Conservation (phyloP, 2,329 filamentous ascomycete species). For the Alternaria metachromatica region DNA sequence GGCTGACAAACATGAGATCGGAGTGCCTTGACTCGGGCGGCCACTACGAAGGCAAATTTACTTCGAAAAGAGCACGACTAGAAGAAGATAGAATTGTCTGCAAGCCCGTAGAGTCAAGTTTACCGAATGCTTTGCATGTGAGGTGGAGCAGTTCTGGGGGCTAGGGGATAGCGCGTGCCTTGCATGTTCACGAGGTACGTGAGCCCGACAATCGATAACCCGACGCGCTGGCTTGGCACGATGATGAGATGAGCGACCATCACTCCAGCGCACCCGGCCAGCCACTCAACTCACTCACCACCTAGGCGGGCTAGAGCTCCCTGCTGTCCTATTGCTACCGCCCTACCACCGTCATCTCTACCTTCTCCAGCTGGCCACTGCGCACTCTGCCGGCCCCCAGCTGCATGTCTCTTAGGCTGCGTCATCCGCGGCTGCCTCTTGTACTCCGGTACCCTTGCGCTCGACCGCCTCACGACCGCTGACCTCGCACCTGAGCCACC, state of each 20-base stretch:
- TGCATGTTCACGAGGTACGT: slow-evolving; percentile 12
- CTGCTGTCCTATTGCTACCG: slow-evolving; percentile 11
- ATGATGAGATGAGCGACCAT: slow-evolving; percentile 10
- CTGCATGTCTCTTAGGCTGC: slow-evolving; percentile 40
- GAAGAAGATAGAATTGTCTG: not conserved
- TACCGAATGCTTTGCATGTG: not conserved
- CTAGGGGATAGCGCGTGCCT: slow-evolving; percentile 6
- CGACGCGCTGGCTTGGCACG: slow-evolving; percentile 14
- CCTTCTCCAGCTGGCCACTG: not conserved
- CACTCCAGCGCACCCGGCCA: slow-evolving; percentile 2
- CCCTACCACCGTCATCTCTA: slow-evolving; percentile 1
- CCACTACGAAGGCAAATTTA: not conserved
- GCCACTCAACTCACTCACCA: slow-evolving; percentile 13
- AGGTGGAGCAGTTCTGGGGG: not conserved
- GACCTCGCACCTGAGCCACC: slow-evolving; percentile 32
- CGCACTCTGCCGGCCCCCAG: slow-evolving; percentile 15
- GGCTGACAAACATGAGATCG: not conserved
- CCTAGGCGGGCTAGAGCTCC: slow-evolving; percentile 6
- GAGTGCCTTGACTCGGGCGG: not conserved
- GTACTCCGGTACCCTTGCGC: slow-evolving; percentile 21
- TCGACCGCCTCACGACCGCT: slow-evolving; percentile 40
- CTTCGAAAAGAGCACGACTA: too few species aligned
- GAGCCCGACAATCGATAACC: slow-evolving; percentile 26
- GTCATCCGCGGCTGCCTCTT: slow-evolving; percentile 40
- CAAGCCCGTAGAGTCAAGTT: not conserved